Evolutionary conservation across 345 rosid genomes (phyloP).

Genomic region (Eutrema yunnanense): DNA sequence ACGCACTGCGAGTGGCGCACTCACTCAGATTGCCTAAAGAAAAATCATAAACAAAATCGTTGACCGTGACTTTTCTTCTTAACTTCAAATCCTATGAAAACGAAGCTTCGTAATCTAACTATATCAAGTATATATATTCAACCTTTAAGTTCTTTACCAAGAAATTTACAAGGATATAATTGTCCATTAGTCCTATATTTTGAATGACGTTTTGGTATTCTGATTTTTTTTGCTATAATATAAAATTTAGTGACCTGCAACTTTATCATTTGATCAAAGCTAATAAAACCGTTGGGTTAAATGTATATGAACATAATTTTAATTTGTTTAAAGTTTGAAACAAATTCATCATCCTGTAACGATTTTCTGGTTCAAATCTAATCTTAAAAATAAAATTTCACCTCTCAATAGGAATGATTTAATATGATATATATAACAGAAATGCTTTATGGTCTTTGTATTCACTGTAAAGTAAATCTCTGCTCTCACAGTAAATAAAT

Average conservation of each 20-base stretch:
- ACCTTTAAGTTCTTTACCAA: not conserved
- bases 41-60: not conserved
- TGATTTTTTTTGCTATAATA: not conserved
- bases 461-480: not conserved
- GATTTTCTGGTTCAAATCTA: not conserved
- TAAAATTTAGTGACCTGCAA: not conserved
- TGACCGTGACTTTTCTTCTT: constrained; percentile 8
- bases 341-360: not conserved
- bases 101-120: not conserved
- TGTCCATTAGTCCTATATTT: not conserved
- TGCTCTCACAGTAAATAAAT: too few species aligned
- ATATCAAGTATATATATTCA: not conserved
- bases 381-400: not conserved
- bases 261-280: not conserved
- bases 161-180: not conserved
- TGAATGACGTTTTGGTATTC: not conserved
- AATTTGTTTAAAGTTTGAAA: not conserved
- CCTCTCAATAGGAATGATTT: not conserved
- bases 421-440: too few species aligned
- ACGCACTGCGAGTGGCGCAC: not conserved
- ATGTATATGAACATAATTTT: not conserved
- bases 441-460: not conserved
- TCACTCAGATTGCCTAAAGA: not conserved
- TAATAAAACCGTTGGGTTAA: not conserved
- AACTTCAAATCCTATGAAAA: not conserved